Evolutionary conservation across 2,329 filamentous ascomycete species (phyloP).

Genomic region (Phaeomoniella chlamydospora): DNA sequence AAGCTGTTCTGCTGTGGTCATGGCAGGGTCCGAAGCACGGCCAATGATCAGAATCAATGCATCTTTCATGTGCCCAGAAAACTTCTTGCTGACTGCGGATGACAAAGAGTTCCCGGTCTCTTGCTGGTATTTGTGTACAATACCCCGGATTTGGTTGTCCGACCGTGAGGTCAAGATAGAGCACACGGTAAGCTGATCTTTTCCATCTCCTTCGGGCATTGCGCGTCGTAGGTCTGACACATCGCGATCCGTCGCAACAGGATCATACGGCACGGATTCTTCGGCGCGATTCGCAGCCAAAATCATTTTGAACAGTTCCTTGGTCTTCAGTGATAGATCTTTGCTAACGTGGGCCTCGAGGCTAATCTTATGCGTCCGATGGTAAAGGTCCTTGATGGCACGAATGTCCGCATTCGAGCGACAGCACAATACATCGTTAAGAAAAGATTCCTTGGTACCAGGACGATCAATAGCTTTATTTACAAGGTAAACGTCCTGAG

Average conservation of each 20-base stretch:
- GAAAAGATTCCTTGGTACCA: conserved; percentile 72
- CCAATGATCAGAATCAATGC: conserved; percentile 69
- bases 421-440: conserved; percentile 75
- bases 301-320: conserved; percentile 72
- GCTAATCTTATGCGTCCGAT: conserved; percentile 47
- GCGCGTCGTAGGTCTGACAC: conserved; percentile 64
- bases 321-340: conserved; percentile 76
- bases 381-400: conserved; percentile 72
- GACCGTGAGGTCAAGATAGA: conserved; percentile 62
- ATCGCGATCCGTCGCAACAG: conserved; percentile 59
- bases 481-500: conserved; percentile 58
- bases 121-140: conserved; percentile 58
- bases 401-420: conserved; percentile 77
- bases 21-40: conserved; percentile 63
- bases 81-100: conserved; percentile 63
- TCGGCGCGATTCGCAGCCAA: conserved; percentile 61
- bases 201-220: conserved; percentile 54
- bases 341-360: conserved; percentile 60
- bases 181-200: conserved; percentile 65
- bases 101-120: conserved; percentile 59
- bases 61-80: conserved; percentile 83
- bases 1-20: conserved; percentile 68
- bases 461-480: conserved; percentile 59
- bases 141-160: conserved; percentile 71
- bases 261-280: conserved; percentile 60